phyloP scores from a whole-genome alignment of 2,329 filamentous ascomycete genomes.

The Alternaria consortialis region DNA sequence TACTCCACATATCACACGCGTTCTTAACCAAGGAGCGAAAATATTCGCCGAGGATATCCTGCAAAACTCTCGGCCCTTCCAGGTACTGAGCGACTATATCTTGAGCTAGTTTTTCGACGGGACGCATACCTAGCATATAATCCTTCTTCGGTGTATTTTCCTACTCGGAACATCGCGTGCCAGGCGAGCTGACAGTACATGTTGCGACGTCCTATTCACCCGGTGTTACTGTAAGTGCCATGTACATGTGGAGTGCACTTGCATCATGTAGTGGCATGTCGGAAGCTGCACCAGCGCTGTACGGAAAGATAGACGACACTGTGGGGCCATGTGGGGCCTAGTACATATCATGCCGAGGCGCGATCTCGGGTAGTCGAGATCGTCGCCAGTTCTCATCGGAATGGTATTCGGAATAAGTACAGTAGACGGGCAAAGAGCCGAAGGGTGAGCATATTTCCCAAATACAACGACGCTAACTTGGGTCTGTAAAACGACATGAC shows the following conservation, averaged over 20 bases:
- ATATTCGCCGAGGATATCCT: background rate
- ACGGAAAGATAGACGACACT: background rate
- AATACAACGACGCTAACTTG: conserved; percentile 3
- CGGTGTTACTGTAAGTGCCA: background rate
- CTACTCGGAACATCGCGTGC: background rate
- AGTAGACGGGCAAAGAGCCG: background rate
- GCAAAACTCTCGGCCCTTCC: background rate
- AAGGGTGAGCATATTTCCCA: background rate
- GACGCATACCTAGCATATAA: background rate
- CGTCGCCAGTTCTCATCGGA: background rate
- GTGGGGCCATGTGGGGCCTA: conserved; percentile 12
- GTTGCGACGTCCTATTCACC: background rate
- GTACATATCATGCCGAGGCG: background rate
- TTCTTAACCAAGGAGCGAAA: background rate
- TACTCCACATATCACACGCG: background rate
- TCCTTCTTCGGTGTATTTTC: background rate
- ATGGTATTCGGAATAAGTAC: background rate
- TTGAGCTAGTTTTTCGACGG: background rate
- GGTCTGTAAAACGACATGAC: background rate
- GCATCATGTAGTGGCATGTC: conserved; percentile 4
- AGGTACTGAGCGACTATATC: background rate
- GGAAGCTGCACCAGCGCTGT: conserved; percentile 19
- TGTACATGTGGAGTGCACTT: background rate
- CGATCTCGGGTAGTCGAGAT: background rate
- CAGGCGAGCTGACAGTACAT: background rate